Evolutionary conservation across 2,329 filamentous ascomycete species (phyloP), one percentile per base, ranked within the genome.

Genomic region (Magnaporthiopsis incrustans): DNA sequence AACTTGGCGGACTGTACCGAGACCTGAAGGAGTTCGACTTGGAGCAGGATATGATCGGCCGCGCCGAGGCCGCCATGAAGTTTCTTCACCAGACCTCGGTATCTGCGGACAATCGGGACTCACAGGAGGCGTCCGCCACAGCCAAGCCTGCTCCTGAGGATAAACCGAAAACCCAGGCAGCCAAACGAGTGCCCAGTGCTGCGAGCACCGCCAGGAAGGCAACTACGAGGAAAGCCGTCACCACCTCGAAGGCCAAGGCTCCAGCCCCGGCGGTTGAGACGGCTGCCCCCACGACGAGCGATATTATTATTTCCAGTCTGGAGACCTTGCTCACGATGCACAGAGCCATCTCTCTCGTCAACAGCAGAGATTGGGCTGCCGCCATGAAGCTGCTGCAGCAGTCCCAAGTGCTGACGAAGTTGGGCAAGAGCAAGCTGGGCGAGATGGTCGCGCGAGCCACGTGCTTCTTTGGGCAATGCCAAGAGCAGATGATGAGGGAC

Each of bases 401-500:
- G 60, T 59, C 64, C 3, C 64, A 63, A 14, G 63, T 60, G 12
- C 62, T 65, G 25, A 60, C 64, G 15, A 67, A 64, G 26, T 59
- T 66, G 32, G 64, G 63, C 10, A 56, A 80, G 8, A 77, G 77
- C 64, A 74, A 75, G 65, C 74, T 79, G 64, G 83, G 69, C 67
- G 79, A 85, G 65, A 83, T 86, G 56, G 81, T 91, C 64, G 81
- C 85, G 14, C 85, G 85, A 65, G 90, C 89, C 26, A 86, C 86
- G 63, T 85, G 89, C 59, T 82, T 90, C 58, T 79, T 92, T 66
- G 82, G 85, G 22, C 83, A 89, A 73, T 89, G 88, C 67, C 81
- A 89, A 70, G 85, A 89, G 60, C 83, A 89, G 70, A 90, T 97
- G 79, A 83, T 87, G 15, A 83, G 84, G 5, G 91, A 97, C 74